A percentile compares a stretch with the other conserved stretches of the same genome.
Evolutionary conservation across 1,284 basidiomycete genomes (phyloP).

Genomic region (Moniliophthora roreri): DNA sequence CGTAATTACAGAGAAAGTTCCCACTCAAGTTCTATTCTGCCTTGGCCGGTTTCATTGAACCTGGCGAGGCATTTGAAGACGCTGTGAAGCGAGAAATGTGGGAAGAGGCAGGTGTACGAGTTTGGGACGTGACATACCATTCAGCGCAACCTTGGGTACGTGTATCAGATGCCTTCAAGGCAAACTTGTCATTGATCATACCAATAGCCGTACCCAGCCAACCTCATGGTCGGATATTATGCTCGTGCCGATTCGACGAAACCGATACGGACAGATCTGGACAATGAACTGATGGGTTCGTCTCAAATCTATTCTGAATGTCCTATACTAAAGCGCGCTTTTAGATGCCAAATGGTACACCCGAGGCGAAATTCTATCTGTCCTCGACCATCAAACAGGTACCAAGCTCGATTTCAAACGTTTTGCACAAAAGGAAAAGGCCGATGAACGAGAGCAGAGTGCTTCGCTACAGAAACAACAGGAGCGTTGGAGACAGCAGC

Average conservation of each 20-base stretch:
- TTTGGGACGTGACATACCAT: slow-evolving; percentile 86
- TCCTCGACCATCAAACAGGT: slow-evolving; percentile 59
- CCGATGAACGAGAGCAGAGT: slow-evolving; percentile 15
- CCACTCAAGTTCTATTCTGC: slow-evolving; percentile 81
- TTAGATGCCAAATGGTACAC: slow-evolving; percentile 89
- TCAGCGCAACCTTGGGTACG: slow-evolving; percentile 82
- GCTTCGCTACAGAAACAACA: background rate
- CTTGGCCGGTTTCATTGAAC: slow-evolving; percentile 89
- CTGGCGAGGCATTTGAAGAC: slow-evolving; percentile 95
- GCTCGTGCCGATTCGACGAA: slow-evolving; percentile 73
- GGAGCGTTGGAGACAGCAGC: background rate
- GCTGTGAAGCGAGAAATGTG: slow-evolving; percentile 91
- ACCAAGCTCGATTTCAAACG: slow-evolving; percentile 64
- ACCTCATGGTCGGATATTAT: slow-evolving; percentile 90
- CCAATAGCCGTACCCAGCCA: slow-evolving; percentile 80
- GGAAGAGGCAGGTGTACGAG: slow-evolving; percentile 91
- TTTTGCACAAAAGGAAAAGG: slow-evolving; percentile 39
- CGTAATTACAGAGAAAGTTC: slow-evolving; percentile 55
- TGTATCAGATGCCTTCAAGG: too few species aligned
- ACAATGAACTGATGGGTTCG: slow-evolving; percentile 92
- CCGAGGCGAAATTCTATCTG: slow-evolving; percentile 66
- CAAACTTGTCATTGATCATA: background rate
- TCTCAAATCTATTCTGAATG: slow-evolving; percentile 11
- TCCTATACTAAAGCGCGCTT: slow-evolving; percentile 1
- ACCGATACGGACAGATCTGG: slow-evolving; percentile 83